phyloP scores from a whole-genome alignment of 139 green algal genomes.

The Zygnema circumcarinatum region DNA sequence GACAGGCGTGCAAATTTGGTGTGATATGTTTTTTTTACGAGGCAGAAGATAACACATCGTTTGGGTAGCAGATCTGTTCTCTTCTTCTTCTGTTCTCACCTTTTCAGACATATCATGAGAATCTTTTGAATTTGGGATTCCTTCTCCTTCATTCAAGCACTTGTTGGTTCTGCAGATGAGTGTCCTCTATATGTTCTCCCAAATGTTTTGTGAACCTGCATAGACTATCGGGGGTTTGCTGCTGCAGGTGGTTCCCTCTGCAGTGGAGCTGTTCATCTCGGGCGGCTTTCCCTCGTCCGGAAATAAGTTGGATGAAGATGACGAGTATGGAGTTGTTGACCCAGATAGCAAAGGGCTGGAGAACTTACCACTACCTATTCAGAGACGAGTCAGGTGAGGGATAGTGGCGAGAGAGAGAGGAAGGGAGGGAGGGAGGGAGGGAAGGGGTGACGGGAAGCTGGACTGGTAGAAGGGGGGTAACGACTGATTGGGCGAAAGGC shows the following conservation, averaged over 20 bases:
- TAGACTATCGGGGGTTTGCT: too few relatives aligned
- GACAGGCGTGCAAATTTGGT: too few relatives aligned
- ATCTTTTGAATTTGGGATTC: too few relatives aligned
- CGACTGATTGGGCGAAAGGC: too few relatives aligned
- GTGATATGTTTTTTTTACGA: too few relatives aligned
- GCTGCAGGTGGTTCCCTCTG: conserved; percentile 23
- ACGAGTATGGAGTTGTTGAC: conserved; percentile 1
- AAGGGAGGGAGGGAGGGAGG: too few relatives aligned
- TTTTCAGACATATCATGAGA: background rate
- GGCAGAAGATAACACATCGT: background rate
- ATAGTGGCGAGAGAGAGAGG: too few relatives aligned
- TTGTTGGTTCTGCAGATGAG: too few relatives aligned
- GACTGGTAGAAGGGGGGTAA: too few relatives aligned
- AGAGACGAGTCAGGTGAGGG: conserved; percentile 7
- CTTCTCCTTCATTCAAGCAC: too few relatives aligned
- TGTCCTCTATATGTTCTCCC: background rate
- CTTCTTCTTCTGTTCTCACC: background rate
- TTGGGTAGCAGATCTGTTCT: background rate
- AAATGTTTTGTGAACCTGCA: background rate
- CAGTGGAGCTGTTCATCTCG: conserved; percentile 6
- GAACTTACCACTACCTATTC: background rate
- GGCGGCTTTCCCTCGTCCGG: background rate
- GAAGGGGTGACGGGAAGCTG: too few relatives aligned
- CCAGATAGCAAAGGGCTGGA: background rate
- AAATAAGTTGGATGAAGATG: background rate